Base-by-base conservation (phyloP, 2,329 filamentous ascomycete genomes). In the Polychaeton citri region DNA sequence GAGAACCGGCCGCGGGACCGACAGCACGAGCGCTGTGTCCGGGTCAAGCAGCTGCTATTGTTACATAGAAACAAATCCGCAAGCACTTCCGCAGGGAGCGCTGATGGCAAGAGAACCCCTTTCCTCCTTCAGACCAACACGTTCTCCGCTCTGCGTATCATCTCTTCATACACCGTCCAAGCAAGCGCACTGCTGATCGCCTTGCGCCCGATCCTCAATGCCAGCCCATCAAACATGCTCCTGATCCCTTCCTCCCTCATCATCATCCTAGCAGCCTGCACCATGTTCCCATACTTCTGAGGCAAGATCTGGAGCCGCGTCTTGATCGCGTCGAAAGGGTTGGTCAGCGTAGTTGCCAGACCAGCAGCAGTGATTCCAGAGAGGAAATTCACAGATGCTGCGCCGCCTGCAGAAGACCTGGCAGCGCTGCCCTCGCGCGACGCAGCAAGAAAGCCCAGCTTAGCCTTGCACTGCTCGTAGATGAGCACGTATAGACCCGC, bases 241-340 rank as follows among this genome's bases (percentile, higher is more conserved):
- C 79, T 71, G 15, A 81, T 48, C 0, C 88, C 88, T 44, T 95
- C 88, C 49, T 93, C 81, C 2, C 63, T 60, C 3, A 96, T 57
- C 81, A 98, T 94, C 53, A 76, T 70, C 50, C 68, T 72, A 28
- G 72, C 76, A 1, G 87, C 85, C 42, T 81, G 76, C 45, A 82
- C 59, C 71, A 88, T 83, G 51, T 96, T 95, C 21, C 71, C 69
- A 54, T 96, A 98, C 38, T 74, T 71, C 5, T 67, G 68, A 3
- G 90, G 90, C 65, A 92, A 83, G 21, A 98, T 68, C 62, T 98
- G 90, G 47, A 98, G 76, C 34, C 90, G 69, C 16, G 90, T 98
- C 65, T 98, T 98, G 58, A 96, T 78, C 1, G 86, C 86, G 60
- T 98, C 90, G 52, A 96, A 96, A 0, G 90, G 90, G 57, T 98